Evolutionary conservation across 2,329 filamentous ascomycete genomes (phyloP), one percentile per base, ranked within the genome.

Genomic region (Xylaria sp.): DNA sequence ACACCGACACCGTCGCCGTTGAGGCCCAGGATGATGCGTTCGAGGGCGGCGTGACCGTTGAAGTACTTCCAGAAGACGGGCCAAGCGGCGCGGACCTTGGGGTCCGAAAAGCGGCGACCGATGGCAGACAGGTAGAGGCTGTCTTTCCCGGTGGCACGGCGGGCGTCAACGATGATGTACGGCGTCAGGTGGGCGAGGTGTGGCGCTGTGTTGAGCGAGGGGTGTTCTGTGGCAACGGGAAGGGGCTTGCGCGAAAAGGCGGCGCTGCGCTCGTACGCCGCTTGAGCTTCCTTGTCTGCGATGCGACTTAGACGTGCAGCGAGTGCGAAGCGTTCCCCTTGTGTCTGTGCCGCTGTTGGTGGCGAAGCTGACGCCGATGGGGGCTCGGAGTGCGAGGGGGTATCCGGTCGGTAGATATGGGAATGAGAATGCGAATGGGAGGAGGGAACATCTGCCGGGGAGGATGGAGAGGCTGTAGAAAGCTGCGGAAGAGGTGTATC

Each of bases 21-120:
- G 1, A 68, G 44, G 66, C 91, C 87, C n/a, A 96, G 83, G 1
- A 92, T 89, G 73, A 99, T 92, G 74, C 94, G 90, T 82, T 99
- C 96, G 69, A 98, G 84, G 2, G 94, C 91, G 77, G 92, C 90
- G 66, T 87, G 88, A 0, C 96, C 96, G 79, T 98, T 94, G 75
- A 98, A 93, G 80, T 98, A 96, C 79, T 92, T 93, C 75, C 91
- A 87, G 74, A 97, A 89, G 54, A 87, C 84, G 1, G 89, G 88
- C 92, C 94, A 97, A 57, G 88, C 86, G 66, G 89, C 86, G 51
- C 88, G 85, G 15, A 92, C 80, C 88, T 18, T 72, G 37, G 84
- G 82, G 71, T 90, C 73, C 10, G 72, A 48, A 54, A 90, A 83
- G 10, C 88, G 83, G 57, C 81, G 82, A 7, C 82, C 86, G 65